These are phyloP conservation scores for Solanum rostratum DNA, from an alignment of 257 asterid species.

Conservation along the genomic window DNA sequence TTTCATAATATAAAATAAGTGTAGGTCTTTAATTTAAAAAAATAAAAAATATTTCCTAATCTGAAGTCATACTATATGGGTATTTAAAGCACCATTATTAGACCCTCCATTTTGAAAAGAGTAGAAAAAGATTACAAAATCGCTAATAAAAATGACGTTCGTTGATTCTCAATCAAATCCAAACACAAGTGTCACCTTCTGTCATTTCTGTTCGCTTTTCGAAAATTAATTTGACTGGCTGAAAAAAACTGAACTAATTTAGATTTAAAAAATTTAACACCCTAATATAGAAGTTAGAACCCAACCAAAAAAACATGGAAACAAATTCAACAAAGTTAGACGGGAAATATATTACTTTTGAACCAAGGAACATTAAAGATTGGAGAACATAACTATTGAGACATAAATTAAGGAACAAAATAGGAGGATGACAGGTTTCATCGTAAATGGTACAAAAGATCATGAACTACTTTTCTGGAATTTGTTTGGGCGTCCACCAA, in stretches of 20 bases:
- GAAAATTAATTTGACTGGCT: no score
- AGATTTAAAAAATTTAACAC: no score
- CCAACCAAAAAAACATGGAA: background rate
- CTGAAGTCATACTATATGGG: background rate
- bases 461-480: conserved; percentile 46
- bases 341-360: background rate
- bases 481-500: conserved; percentile 40
- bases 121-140: background rate
- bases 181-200: background rate
- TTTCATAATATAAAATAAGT: no score
- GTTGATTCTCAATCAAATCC: background rate
- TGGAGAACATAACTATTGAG: background rate
- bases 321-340: background rate
- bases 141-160: background rate
- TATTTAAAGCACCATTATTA: background rate
- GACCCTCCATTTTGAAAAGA: background rate
- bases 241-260: no score
- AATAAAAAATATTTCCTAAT: background rate
- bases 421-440: background rate
- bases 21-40: background rate
- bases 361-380: background rate
- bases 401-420: background rate
- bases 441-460: background rate
- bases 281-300: background rate
- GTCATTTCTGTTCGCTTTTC: background rate